These are phyloP conservation scores for Cucumis cinereus DNA, from an alignment of 306 rosid genomes.

Conservation along the genomic window DNA sequence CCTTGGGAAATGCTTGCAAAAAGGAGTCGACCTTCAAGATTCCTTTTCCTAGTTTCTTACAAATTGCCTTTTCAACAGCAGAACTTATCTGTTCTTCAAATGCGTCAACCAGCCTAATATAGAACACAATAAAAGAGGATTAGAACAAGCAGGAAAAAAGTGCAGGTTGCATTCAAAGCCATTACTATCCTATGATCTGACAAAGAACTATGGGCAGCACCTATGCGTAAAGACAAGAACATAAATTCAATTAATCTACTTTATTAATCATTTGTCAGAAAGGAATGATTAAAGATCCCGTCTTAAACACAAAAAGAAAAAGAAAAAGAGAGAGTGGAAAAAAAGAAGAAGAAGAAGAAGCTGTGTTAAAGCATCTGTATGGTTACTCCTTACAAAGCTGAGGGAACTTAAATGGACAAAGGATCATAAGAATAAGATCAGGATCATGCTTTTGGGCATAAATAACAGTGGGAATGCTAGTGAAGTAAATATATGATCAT, in stretches of 20 bases:
- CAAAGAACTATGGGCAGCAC: not conserved
- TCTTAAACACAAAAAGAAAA: not conserved
- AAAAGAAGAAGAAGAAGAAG: no score
- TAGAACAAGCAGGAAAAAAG: not conserved
- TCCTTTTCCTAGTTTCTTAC: constrained; percentile 55
- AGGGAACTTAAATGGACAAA: not conserved
- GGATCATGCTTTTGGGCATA: not conserved
- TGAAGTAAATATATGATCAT: not conserved
- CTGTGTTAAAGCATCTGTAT: not conserved
- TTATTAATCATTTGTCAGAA: not conserved
- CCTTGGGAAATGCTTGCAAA: constrained; percentile 65
- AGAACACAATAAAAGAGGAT: not conserved
- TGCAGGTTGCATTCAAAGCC: not conserved
- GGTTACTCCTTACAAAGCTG: not conserved
- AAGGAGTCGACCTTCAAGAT: constrained; percentile 56
- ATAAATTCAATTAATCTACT: not conserved
- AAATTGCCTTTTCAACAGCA: constrained; percentile 52
- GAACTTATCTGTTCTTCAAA: constrained; percentile 67
- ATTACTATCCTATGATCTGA: not conserved
- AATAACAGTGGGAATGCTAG: not conserved
- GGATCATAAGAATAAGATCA: not conserved
- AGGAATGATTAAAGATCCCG: not conserved
- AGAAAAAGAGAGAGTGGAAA: no score
- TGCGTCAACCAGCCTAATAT: constrained; percentile 64
- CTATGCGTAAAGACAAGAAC: not conserved